Base-by-base conservation (phyloP, 352 stramenopile genomes). In the Globisporangium middletonii region DNA sequence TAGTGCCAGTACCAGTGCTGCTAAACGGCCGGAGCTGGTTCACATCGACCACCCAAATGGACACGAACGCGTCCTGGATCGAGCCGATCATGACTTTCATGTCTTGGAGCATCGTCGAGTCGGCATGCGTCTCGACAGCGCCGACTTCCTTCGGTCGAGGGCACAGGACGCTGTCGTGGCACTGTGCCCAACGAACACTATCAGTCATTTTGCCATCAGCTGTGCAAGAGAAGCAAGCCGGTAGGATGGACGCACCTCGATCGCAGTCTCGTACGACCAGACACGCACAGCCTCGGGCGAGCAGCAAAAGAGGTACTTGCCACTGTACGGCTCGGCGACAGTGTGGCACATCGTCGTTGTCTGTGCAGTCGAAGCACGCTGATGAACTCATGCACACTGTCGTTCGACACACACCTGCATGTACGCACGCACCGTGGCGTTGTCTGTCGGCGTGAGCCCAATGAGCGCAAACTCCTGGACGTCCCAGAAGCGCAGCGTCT, bases 331-430 rank as follows among this genome's bases (percentile, higher is more conserved):
- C 47, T 94, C 82, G 4, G 72, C 63, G 19, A 92, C 60, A 9
- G 82, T 92, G 55, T 94, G 84, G 41, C 78, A 81, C 66, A 94
- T 88, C 3, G 79, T 80, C 26, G 84, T 92, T n/a, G 81, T 92
- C 79, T 91, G 23, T n/a, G 5, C n/a, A 13, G 16, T 26, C n/a
- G 49, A 35, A 3, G 3, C 13, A 26, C n/a, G 8, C 18, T 27
- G n/a, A 15, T 11, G 4, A 28, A 16, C 18, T 13, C 16, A 26
- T 23, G 8, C 16, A 27, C 9, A 27, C 11, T 16, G 26, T 9
- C 43, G 9, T 48, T 28, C 28, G 12, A 54, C 26, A 23, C 18
- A 54, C 23, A 0, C 13, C 35, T 7, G 16, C 38, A 44, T 44
- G 16, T 27, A 19, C 48, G n/a, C 5, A 71, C 73, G 27, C 74